Evolutionary conservation across 176 grass and related monocot species (phyloP).

Genomic region (Bonia amplexicaulis): DNA sequence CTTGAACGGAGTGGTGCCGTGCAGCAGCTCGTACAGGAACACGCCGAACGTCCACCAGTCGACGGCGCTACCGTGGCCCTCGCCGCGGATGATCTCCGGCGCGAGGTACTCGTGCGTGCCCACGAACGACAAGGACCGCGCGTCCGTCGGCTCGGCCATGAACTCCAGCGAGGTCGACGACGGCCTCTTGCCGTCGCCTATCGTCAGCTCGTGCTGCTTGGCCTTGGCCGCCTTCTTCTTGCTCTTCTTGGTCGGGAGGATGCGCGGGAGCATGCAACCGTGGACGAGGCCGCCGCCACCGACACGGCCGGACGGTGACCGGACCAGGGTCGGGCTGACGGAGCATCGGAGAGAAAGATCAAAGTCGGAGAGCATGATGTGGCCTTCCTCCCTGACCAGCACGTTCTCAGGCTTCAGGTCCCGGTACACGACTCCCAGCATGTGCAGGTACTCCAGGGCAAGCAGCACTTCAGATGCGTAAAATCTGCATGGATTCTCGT

Average conservation of each 20-base stretch:
- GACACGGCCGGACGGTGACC: constrained; percentile 52
- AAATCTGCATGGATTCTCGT: constrained; percentile 38
- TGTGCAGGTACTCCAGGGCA: constrained; percentile 88
- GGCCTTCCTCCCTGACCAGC: constrained; percentile 71
- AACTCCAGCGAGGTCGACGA: constrained; percentile 55
- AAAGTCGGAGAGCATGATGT: constrained; percentile 97
- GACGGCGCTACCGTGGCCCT: constrained; percentile 87
- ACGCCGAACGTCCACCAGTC: constrained; percentile 98
- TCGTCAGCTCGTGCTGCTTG: not conserved
- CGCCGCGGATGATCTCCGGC: constrained; percentile 85
- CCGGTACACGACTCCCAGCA: constrained; percentile 82
- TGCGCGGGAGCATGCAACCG: constrained; percentile 70
- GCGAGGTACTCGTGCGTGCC: constrained; percentile 95
- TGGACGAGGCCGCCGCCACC: constrained; percentile 24
- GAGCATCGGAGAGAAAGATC: constrained; percentile 83
- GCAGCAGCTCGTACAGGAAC: constrained; percentile 80
- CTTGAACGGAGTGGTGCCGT: constrained; percentile 88
- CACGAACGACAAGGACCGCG: constrained; percentile 87
- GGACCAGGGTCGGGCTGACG: constrained; percentile 72
- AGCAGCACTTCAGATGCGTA: constrained; percentile 84
- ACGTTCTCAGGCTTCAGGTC: constrained; percentile 93
- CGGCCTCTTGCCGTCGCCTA: not conserved
- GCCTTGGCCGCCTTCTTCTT: constrained; percentile 7
- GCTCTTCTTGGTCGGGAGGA: constrained; percentile 42
- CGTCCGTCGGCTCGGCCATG: constrained; percentile 72